Percentiles rank a stretch among this genome's conserved stretches.
phyloP scores from a whole-genome alignment of 495 filamentous ascomycete genomes.

The Neurospora tetrasperma region DNA sequence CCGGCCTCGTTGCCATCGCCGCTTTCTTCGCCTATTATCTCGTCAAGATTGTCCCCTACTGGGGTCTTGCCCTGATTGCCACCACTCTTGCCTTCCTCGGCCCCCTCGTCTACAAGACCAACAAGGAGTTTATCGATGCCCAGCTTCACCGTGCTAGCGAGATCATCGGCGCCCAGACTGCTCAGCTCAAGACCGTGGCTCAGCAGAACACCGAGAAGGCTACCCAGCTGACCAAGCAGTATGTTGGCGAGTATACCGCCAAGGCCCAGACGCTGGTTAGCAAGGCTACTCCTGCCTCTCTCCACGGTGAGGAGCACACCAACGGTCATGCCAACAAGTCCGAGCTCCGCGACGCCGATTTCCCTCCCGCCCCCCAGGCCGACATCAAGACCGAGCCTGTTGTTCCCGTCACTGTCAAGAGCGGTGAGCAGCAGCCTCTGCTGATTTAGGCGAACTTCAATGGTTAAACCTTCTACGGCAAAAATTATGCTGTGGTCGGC shows the following conservation, averaged over 20 bases:
- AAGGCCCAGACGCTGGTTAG: conserved; percentile 66
- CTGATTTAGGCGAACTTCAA: conserved; percentile 16
- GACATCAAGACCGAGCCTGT: conserved; percentile 8
- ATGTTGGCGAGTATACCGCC: conserved; percentile 70
- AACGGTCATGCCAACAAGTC: conserved; percentile 15
- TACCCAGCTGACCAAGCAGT: conserved; percentile 65
- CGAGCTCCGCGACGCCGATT: conserved; percentile 39
- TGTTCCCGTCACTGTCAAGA: conserved; percentile 6
- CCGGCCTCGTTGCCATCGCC: conserved; percentile 38
- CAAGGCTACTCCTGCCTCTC: conserved; percentile 34
- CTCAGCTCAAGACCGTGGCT: conserved; percentile 68
- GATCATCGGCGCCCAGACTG: conserved; percentile 70
- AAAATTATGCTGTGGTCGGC: background rate
- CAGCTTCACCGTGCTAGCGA: conserved; percentile 63
- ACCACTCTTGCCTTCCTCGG: conserved; percentile 69
- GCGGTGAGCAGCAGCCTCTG: conserved; percentile 30
- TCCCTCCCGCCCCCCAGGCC: conserved; percentile 51
- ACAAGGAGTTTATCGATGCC: conserved; percentile 86
- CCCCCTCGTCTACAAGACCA: conserved; percentile 85
- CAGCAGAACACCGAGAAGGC: conserved; percentile 71
- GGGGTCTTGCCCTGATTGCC: conserved; percentile 75
- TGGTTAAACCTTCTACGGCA: background rate
- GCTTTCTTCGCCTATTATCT: conserved; percentile 87
- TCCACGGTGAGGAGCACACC: conserved; percentile 21
- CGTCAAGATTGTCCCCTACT: conserved; percentile 87